These are phyloP conservation scores for Amanita subjunquillea DNA, from an alignment of 768 basidiomycete species.

Conservation along the genomic window DNA sequence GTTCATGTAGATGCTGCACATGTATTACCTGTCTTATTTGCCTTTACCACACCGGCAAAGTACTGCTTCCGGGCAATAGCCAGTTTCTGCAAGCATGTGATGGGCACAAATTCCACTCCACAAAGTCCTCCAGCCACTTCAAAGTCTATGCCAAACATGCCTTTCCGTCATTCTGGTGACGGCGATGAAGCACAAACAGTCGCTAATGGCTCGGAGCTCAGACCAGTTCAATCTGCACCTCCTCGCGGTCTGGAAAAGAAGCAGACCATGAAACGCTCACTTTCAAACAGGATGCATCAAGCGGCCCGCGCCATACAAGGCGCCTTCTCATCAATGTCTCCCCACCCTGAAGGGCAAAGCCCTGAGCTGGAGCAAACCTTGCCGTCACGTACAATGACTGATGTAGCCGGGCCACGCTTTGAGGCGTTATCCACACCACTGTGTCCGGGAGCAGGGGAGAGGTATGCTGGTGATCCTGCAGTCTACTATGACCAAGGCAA, in stretches of 20 bases:
- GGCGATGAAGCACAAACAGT: background rate
- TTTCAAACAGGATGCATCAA: slow-evolving; percentile 11
- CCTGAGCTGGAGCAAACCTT: slow-evolving; percentile 4
- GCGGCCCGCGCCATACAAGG: slow-evolving; percentile 8
- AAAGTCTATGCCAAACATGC: slow-evolving; percentile 6
- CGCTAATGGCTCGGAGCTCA: background rate
- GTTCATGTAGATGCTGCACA: slow-evolving; percentile 51
- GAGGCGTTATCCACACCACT: slow-evolving; percentile 9
- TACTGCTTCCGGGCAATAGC: slow-evolving; percentile 75
- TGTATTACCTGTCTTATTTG: slow-evolving; percentile 62
- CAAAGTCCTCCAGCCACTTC: slow-evolving; percentile 8
- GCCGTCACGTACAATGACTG: slow-evolving; percentile 13
- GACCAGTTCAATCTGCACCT: background rate
- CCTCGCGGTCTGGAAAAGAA: background rate
- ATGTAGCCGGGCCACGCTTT: slow-evolving; percentile 28
- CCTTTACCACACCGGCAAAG: slow-evolving; percentile 70
- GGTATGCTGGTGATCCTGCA: slow-evolving; percentile 48
- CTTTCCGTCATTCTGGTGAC: background rate
- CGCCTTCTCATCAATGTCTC: background rate
- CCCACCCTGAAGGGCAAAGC: background rate
- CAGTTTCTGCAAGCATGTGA: slow-evolving; percentile 56
- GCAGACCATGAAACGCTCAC: slow-evolving; percentile 8
- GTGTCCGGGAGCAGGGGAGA: slow-evolving; percentile 12
- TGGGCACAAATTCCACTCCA: slow-evolving; percentile 28
- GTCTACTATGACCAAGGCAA: slow-evolving; percentile 37